Percentiles rank a stretch among this genome's conserved stretches.
Conservation (phyloP, 108 stramenopile species). For the Nannochloropsis gaditana region DNA sequence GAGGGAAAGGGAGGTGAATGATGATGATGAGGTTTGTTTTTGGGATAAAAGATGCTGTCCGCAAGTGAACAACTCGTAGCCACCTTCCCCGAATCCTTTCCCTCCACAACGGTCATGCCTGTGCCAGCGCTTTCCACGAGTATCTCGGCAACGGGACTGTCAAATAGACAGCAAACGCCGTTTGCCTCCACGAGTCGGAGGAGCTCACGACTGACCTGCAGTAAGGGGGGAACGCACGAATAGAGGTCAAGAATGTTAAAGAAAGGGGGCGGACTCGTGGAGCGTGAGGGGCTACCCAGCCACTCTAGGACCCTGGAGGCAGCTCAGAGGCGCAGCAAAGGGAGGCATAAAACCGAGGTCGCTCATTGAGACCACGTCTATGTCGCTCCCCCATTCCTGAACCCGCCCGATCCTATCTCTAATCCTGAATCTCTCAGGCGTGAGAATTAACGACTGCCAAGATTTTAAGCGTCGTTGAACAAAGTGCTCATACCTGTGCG, state of each 20-base stretch:
- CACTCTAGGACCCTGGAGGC: too few species aligned
- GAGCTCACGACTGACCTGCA: conserved; percentile 57
- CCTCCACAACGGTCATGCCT: not conserved
- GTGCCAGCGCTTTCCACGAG: not conserved
- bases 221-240: not conserved
- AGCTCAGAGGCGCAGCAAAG: too few species aligned
- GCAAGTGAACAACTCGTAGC: not conserved
- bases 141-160: conserved; percentile 60
- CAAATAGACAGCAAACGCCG: conserved; percentile 59
- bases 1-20: not conserved
- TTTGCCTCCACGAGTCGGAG: not conserved
- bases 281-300: too few species aligned
- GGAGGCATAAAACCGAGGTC: too few species aligned
- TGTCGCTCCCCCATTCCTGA: too few species aligned
- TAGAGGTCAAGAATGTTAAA: not conserved
- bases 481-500: conserved; percentile 49
- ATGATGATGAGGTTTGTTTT: not conserved
- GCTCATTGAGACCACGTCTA: too few species aligned
- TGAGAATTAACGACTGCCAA: too few species aligned
- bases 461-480: too few species aligned
- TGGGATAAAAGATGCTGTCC: not conserved
- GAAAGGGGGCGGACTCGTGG: not conserved
- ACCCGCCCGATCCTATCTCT: too few species aligned
- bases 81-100: not conserved
- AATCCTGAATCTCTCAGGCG: too few species aligned